A percentile compares a stretch with the other conserved stretches of the same genome.
These are phyloP conservation scores for Hymenoscyphus repandus DNA, from an alignment of 2,329 filamentous ascomycete genomes.

Conservation along the genomic window DNA sequence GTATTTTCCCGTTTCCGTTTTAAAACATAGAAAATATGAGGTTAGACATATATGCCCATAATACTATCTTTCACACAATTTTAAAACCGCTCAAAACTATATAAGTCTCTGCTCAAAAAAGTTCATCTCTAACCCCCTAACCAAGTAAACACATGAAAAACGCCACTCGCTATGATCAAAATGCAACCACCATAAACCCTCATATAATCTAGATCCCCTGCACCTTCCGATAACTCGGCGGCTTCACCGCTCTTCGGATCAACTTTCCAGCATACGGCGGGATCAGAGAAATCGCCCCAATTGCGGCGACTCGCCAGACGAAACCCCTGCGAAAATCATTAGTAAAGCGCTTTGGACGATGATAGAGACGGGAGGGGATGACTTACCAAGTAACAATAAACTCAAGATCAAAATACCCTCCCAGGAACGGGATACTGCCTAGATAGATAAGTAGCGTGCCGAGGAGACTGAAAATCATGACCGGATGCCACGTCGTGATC, in stretches of 20 bases:
- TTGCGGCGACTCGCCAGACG: slow-evolving; percentile 79
- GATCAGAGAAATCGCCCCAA: slow-evolving; percentile 73
- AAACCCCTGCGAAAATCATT: slow-evolving; percentile 55
- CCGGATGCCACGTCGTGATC: slow-evolving; percentile 92
- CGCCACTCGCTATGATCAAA: slow-evolving; percentile 3
- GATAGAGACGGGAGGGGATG: neutral
- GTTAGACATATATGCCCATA: too few species aligned
- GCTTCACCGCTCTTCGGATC: slow-evolving; percentile 78
- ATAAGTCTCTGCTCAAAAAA: too few species aligned
- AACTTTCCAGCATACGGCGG: slow-evolving; percentile 86
- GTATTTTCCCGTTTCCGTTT: too few species aligned
- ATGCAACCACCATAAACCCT: neutral
- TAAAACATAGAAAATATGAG: too few species aligned
- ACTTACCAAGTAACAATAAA: slow-evolving; percentile 68
- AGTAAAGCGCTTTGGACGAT: neutral
- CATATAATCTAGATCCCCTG: slow-evolving; percentile 47
- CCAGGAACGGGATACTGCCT: slow-evolving; percentile 78
- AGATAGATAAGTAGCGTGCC: slow-evolving; percentile 80
- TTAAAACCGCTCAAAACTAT: too few species aligned
- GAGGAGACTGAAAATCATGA: slow-evolving; percentile 81
- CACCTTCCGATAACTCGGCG: slow-evolving; percentile 93
- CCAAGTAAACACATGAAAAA: neutral
- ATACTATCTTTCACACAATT: too few species aligned
- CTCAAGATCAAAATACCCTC: slow-evolving; percentile 79
- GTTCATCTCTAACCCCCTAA: too few species aligned